Percentiles rank a stretch among this genome's conserved stretches.
phyloP scores from a whole-genome alignment of 768 basidiomycete species.

The Fistulinella prunicolor region DNA sequence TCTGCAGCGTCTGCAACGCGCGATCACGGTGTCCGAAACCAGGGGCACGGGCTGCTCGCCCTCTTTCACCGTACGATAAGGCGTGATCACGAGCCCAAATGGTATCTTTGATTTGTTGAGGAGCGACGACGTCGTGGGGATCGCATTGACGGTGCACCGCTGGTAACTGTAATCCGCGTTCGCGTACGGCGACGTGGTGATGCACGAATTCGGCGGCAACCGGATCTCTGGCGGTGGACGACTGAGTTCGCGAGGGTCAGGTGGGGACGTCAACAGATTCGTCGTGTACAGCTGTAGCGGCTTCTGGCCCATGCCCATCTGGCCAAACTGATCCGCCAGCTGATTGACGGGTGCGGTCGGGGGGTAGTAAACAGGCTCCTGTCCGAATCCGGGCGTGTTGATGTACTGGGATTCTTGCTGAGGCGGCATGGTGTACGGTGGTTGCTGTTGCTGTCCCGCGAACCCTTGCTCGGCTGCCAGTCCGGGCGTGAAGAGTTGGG shows the following conservation, averaged over 20 bases:
- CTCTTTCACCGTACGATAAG: conserved; percentile 82
- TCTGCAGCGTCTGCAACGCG: conserved; percentile 92
- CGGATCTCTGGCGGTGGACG: conserved; percentile 86
- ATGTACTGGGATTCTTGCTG: conserved; percentile 43
- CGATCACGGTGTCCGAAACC: conserved; percentile 90
- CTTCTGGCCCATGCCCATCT: conserved; percentile 86
- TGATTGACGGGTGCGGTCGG: conserved; percentile 48
- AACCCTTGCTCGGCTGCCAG: conserved; percentile 69
- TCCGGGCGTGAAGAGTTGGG: conserved; percentile 85
- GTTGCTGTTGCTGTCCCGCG: conserved; percentile 54
- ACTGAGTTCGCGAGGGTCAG: conserved; percentile 83
- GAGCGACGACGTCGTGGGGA: conserved; percentile 86
- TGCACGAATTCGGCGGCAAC: conserved; percentile 78
- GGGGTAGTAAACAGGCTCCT: conserved; percentile 40
- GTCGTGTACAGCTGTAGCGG: conserved; percentile 78
- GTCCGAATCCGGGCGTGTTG: conserved; percentile 43
- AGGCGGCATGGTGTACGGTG: conserved; percentile 49
- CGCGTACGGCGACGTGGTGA: conserved; percentile 73
- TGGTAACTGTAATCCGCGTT: conserved; percentile 92
- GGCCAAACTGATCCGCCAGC: conserved; percentile 80
- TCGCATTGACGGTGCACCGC: conserved; percentile 86
- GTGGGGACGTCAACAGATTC: conserved; percentile 90
- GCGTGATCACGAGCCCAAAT: conserved; percentile 83
- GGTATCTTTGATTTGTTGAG: conserved; percentile 90
- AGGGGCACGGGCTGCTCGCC: conserved; percentile 87